Conservation (phyloP, 441 rosid genomes). For the Adansonia gregorii region DNA sequence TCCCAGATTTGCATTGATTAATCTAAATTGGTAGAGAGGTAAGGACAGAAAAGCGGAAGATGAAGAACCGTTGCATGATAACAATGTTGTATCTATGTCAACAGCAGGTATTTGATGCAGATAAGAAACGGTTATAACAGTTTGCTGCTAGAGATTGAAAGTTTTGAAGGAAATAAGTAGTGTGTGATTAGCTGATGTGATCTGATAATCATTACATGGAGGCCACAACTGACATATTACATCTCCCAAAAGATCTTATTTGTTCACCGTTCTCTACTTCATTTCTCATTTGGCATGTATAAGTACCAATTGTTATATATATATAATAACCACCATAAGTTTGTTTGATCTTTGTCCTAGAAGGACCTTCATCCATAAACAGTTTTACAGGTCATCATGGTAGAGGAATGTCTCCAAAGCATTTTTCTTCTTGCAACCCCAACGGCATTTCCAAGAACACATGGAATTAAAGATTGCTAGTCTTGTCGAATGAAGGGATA, state of each 20-base stretch:
- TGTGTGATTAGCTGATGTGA: background rate
- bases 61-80: background rate
- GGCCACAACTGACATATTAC: background rate
- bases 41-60: background rate
- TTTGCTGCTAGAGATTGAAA: background rate
- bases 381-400: slow-evolving; percentile 50
- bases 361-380: slow-evolving; percentile 1
- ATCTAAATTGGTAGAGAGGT: background rate
- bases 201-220: background rate
- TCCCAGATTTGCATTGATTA: background rate
- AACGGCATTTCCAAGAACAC: slow-evolving; percentile 78
- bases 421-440: slow-evolving; percentile 88
- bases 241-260: background rate
- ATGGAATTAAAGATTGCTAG: slow-evolving; percentile 67
- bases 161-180: background rate
- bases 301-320: background rate
- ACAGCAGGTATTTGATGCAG: background rate
- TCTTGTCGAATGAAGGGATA: slow-evolving; percentile 76
- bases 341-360: background rate
- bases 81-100: background rate
- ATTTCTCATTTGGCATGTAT: background rate
- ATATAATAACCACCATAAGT: background rate
- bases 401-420: slow-evolving; percentile 51
- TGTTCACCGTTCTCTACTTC: background rate
- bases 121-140: background rate